Base-by-base conservation (phyloP, 2,329 filamentous ascomycete species). In the Aspergillus quadricinctus region DNA sequence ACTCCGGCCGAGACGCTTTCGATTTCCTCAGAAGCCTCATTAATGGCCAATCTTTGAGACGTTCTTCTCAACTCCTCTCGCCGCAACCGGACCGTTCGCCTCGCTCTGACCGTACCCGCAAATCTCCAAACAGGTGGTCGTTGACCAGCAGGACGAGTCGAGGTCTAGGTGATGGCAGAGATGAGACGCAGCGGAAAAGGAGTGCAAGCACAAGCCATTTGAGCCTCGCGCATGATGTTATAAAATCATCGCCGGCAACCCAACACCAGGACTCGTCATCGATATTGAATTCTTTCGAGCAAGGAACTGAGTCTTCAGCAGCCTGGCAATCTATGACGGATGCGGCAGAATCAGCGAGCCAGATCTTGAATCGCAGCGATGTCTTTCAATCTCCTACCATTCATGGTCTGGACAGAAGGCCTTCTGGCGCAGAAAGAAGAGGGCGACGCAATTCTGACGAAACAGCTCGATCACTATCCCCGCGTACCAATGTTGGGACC, bases 351-450 rank as follows among this genome's bases (percentile, higher is more conserved):
- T 95, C 92, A 3, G 93, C 90, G 2, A 97, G 93, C 69, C 92
- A 96, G 72, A 97, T 97, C 40, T 77, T 99, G 8, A 83, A 85
- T 53, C 86, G 89, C 35, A 97, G 92, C 64, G 90, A 94, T 64
- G 88, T 97, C 8, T 97, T 99, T 66, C 86, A 89, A 62, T 87
- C 86, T 27, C 91, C 91, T 17, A 89, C 88, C 0, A 83, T 92
- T 49, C 66, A 74, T 50, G 70, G 67, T 40, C 63, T 72, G 63
- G 64, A 68, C 23, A 59, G 65, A 46, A 62, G 60, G n/a, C 61
- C 62, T n/a, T 68, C 71, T 11, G 61, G 63, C 52, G 62, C 61
- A 19, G 66, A 63, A 17, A 69, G 68, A 31, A 56, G 57, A 40
- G 53, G 61, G 10, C 69, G 66, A 31, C 66, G 69, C 45, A 61